Conservation (phyloP, 495 filamentous ascomycete species). For the Podospora comata region DNA sequence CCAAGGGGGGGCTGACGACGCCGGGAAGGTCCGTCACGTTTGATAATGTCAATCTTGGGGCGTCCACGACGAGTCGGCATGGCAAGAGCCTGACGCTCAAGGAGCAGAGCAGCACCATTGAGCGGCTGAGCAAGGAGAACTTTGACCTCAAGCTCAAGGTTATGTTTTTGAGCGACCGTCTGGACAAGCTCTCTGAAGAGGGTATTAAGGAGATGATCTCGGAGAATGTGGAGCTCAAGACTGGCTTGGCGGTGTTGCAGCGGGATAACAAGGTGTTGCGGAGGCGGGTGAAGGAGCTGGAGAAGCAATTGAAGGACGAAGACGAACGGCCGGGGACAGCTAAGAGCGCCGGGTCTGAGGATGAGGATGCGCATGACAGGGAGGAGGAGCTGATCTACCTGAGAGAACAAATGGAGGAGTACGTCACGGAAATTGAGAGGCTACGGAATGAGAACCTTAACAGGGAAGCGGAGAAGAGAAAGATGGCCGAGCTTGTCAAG, state of each 20-base stretch:
- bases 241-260: slow-evolving; percentile 78
- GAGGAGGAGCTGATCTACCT: slow-evolving; percentile 83
- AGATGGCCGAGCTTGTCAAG: slow-evolving; percentile 73
- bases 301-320: slow-evolving; percentile 76
- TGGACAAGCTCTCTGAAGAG: slow-evolving; percentile 92
- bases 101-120: slow-evolving; percentile 95
- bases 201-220: slow-evolving; percentile 95
- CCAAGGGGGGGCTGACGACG: slow-evolving; percentile 52
- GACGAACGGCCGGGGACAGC: slow-evolving; percentile 59
- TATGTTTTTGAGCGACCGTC: slow-evolving; percentile 88
- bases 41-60: slow-evolving; percentile 37
- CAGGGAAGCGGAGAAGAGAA: slow-evolving; percentile 76
- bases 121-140: slow-evolving; percentile 90
- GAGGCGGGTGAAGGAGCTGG: slow-evolving; percentile 74
- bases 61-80: slow-evolving; percentile 53
- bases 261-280: slow-evolving; percentile 82
- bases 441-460: slow-evolving; percentile 70
- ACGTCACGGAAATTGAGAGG: slow-evolving; percentile 77
- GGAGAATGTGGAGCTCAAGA: slow-evolving; percentile 93
- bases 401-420: slow-evolving; percentile 77
- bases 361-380: slow-evolving; percentile 65
- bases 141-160: slow-evolving; percentile 98
- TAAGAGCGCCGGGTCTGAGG: slow-evolving; percentile 44
- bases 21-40: slow-evolving; percentile 55
- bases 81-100: slow-evolving; percentile 87